Evolutionary conservation across 257 asterid genomes (phyloP), one percentile per base, ranked within the genome.

Genomic region (Solanum ahanhuiri): DNA sequence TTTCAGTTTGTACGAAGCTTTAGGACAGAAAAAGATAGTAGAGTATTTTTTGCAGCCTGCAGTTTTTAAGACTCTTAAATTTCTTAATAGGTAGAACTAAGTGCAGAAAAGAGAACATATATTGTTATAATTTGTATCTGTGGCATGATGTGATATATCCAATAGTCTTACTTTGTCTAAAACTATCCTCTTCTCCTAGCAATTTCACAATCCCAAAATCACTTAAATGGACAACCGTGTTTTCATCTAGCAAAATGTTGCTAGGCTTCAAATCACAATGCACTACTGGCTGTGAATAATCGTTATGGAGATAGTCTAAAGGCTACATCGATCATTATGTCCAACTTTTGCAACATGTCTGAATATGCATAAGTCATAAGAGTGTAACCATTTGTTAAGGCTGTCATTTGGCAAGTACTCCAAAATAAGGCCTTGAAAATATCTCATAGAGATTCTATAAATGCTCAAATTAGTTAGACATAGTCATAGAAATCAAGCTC

Each of bases 231-330:
- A 86, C 91, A 22, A 87, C 81, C 88, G 85, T 84, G 9, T 89
- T 63, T 30, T 60, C 34, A 28, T 89, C 89, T 11, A 90, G 48
- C 23, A 90, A 84, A 11, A 87, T 87, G 25, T 87, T 90, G 48
- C 87, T 85, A 6, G 91, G 90, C 82, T 89, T 87, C 70, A 91
- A 7, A 66, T 89, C 89, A 75, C 88, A 88, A 35, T 91, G 93
- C 34, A 86, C 82, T 63, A 89, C 89, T 1, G 89, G 88, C 6
- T 41, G 67, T 5, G 90, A 33, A 35, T 87, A 81, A 15, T 86
- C 87, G 5, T 28, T 69, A 39, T 89, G 92, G 12, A 89, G 90
- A 87, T 89, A 15, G 23, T 69, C 39, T 7, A 69, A 30, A 30
- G 76, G 76, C 76, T 15, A 69, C 12, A 69, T 69, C 41, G 37